Evolutionary conservation across 306 rosid genomes (phyloP), one percentile per base, ranked within the genome.

Genomic region (Vigna reflexopilosa): DNA sequence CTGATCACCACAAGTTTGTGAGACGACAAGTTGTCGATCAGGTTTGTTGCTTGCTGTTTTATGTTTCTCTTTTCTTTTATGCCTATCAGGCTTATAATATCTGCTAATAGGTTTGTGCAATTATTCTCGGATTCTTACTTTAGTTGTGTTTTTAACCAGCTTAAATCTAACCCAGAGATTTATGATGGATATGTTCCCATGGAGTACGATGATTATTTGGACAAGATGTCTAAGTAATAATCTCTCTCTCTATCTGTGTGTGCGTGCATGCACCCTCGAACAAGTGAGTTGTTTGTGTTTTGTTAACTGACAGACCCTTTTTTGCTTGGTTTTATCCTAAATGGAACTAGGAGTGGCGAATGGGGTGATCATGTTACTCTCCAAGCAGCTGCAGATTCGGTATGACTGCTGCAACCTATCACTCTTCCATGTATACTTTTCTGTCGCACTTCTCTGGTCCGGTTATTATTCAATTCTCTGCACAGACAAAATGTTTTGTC

Each of bases 281-380:
- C 17, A 0, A 0, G 19, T 64, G 22, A 51, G 56, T 7, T 34
- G 59, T 47, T 69, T 49, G 22, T 20, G 48, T 34, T 55, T 54
- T 38, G 19, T 61, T 30, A 14, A 61, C 71, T 77, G 58, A 75
- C 57, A 11, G 28, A 30, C 49, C 50, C 42, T 70, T 42, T 70
- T 42, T 47, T 56, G 67, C 62, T 62, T 30, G 34, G 34, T 30
- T 74, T 36, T 82, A 26, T 59, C 66, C 10, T 77, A 22, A 63
- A 80, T 82, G 59, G 66, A 85, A 78, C 72, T 66, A 92, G 97
- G 89, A 86, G 84, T 54, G 96, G 96, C 6, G 91, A 93, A 74
- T 93, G 97, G 97, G 97, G 96, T 56, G 97, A 93, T 83, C 97
- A 93, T 70, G 96, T 93, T 71, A 90, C 97, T 17, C 88, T 93